Evolutionary conservation across 139 green algal species (phyloP), one percentile per base, ranked within the genome.

Genomic region (Pleodorina starrii): DNA sequence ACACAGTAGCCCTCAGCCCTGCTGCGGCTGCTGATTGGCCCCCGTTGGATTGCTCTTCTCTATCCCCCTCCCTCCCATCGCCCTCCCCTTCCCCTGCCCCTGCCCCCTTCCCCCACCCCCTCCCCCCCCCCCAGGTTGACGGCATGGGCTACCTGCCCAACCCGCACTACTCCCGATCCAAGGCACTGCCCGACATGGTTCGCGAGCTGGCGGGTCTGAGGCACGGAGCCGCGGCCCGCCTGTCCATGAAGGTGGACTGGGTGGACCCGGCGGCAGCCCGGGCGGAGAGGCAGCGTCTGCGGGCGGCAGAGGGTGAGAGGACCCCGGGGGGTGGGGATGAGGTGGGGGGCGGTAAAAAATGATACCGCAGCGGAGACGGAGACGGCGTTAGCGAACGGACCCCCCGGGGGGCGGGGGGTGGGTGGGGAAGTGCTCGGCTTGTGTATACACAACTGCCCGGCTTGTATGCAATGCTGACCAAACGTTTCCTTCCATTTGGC

Each of bases 111-210:
- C n/a, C n/a, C n/a, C n/a, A n/a, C n/a, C n/a, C n/a, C 50, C 17
- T 17, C 50, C 50, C 17, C 14, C 14, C 50, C 50, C 50, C 54
- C 21, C 71, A 97, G 92, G 92, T 93, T 9, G 97, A 98, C 89
- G 98, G 98, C 85, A 91, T 98, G 42, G 94, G 93, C 29, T 96
- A 98, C 85, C 89, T 97, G 54, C 86, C 91, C 71, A 99, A 99
- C 91, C 96, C 97, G 7, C 76, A 95, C 59, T 96, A 94, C 85
- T 85, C 82, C 63, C 91, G 95, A 10, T 91, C 92, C 43, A 84
- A 89, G 59, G 40, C 92, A 7, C 82, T 80, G 1, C 91, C 93
- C 2, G 89, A 94, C 19, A 78, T 76, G 73, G 57, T 90, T 1
- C 42, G 69, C 25, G 57, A 84, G 73, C 54, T 85, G 42, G 72